Conservation (phyloP, 1,284 basidiomycete species). For the Mycosarcoma mackinlayi region DNA sequence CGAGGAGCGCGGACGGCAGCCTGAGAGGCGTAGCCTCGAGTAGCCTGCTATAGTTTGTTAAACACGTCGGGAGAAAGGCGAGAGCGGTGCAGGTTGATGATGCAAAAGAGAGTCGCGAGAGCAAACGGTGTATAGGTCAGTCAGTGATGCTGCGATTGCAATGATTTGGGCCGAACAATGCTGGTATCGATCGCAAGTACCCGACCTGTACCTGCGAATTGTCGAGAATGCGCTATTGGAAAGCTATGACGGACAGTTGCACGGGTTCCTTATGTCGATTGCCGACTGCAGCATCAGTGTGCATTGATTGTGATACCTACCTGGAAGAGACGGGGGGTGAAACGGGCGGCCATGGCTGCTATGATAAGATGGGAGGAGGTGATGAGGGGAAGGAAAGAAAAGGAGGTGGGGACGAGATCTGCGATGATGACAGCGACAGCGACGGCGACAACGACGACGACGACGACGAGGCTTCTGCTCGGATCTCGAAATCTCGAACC, state of each 20-base stretch:
- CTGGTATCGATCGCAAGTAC: too few relatives aligned
- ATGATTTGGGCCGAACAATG: too few relatives aligned
- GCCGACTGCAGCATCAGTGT: background rate
- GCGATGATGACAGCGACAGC: background rate
- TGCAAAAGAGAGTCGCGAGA: background rate
- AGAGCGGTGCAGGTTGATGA: background rate
- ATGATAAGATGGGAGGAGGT: conserved; percentile 3
- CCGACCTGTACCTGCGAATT: too few relatives aligned
- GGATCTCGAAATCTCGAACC: conserved; percentile 7
- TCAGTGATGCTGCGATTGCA: too few relatives aligned
- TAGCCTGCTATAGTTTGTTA: conserved; percentile 47
- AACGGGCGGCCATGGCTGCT: conserved; percentile 51
- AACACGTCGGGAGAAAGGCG: background rate
- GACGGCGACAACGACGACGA: conserved; percentile 17
- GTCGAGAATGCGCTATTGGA: too few relatives aligned
- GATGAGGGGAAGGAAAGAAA: conserved; percentile 13
- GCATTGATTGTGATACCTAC: conserved; percentile 21
- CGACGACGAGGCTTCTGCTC: conserved; percentile 2
- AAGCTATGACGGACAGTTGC: too few relatives aligned
- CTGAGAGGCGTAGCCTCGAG: conserved; percentile 67
- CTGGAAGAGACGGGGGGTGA: conserved; percentile 56
- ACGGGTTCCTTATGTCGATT: background rate
- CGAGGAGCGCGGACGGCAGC: conserved; percentile 59
- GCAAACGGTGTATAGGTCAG: too few relatives aligned
- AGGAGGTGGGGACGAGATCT: too few relatives aligned